phyloP scores from a whole-genome alignment of 2,329 filamentous ascomycete species.

The Emergomyces orientalis region DNA sequence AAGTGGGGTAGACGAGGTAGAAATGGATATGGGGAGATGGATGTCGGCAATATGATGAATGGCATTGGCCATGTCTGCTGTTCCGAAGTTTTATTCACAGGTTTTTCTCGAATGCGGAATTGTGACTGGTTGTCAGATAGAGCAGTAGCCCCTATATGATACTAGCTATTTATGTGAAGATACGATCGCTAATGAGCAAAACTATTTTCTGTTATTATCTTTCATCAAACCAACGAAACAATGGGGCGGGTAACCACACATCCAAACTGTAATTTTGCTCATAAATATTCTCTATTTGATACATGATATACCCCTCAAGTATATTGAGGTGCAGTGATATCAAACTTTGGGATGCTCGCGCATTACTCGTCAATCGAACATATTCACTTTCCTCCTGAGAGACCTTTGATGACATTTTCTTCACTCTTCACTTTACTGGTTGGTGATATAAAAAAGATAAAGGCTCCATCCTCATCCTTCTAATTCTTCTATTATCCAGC shows the following conservation, averaged over 20 bases:
- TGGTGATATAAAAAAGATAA: not conserved
- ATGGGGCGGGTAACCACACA: not conserved
- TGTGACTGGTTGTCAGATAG: not conserved
- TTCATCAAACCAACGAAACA: not conserved
- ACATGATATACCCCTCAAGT: not conserved
- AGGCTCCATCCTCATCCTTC: not conserved
- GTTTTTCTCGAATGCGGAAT: not conserved
- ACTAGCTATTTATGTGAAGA: not conserved
- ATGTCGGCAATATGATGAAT: not conserved
- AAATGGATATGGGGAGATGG: not conserved
- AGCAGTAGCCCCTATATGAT: not conserved
- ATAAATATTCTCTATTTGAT: not conserved
- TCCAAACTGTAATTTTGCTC: not conserved
- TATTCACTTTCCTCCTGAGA: not conserved
- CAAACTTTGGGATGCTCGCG: not conserved
- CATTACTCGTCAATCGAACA: not conserved
- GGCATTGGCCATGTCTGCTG: not conserved
- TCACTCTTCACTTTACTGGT: not conserved
- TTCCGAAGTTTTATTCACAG: not conserved
- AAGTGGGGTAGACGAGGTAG: slow-evolving; percentile 7
- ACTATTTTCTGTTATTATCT: not conserved
- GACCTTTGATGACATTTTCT: not conserved
- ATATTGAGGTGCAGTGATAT: not conserved
- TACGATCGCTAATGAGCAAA: not conserved
- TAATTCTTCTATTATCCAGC: not conserved